Evolutionary conservation across 306 rosid genomes (phyloP).

Genomic region (Malus sylvestris): DNA sequence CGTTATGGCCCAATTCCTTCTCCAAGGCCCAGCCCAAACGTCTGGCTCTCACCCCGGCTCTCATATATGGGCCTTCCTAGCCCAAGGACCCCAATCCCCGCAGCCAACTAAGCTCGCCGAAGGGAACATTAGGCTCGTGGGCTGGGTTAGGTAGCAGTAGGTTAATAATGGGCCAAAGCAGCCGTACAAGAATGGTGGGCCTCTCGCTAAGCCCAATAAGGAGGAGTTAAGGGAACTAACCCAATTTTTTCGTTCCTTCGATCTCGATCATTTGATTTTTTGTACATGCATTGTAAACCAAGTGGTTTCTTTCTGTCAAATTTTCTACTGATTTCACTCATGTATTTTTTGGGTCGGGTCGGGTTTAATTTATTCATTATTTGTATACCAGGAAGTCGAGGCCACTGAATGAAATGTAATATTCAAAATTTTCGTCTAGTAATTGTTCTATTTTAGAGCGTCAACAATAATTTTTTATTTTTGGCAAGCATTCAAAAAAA

Average conservation of each 20-base stretch:
- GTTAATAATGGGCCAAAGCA: not conserved
- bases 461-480: no score
- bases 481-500: no score
- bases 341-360: slow-evolving; percentile 8
- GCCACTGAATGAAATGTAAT: not conserved
- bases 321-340: slow-evolving; percentile 1
- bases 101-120: slow-evolving; percentile 13
- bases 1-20: slow-evolving; percentile 82
- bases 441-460: no score
- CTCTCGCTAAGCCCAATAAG: not conserved
- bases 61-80: slow-evolving; percentile 68
- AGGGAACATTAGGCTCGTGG: not conserved
- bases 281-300: not conserved
- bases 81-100: slow-evolving; percentile 54
- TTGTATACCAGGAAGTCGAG: not conserved
- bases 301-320: not conserved
- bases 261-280: slow-evolving; percentile 8
- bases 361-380: slow-evolving; percentile 10
- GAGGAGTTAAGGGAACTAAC: slow-evolving; percentile 9
- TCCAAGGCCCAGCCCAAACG: slow-evolving; percentile 87
- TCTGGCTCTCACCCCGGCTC: slow-evolving; percentile 71
- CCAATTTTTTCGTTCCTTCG: not conserved
- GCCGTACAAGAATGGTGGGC: not conserved
- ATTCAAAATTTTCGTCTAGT: not conserved
- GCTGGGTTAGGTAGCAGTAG: not conserved